A percentile compares a stretch with the other conserved stretches of the same genome.
Evolutionary conservation across 1,139 yeast genomes (phyloP).

Genomic region (Taiozyma sp.): DNA sequence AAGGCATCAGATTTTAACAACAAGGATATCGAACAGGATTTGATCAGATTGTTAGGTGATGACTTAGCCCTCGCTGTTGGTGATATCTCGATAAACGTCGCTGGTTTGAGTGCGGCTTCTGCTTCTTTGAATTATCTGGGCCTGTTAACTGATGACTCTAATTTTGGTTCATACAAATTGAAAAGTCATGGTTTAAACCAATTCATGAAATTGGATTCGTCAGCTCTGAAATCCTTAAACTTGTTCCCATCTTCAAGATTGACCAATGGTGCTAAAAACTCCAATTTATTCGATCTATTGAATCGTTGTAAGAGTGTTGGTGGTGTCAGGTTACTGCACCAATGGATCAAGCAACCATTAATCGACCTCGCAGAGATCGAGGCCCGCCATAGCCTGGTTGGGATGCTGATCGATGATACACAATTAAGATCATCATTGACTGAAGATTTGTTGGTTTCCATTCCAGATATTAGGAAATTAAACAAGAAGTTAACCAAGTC

Average conservation of each 20-base stretch:
- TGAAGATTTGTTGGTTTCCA: constrained; percentile 60
- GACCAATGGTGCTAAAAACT: constrained; percentile 40
- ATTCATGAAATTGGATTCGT: constrained; percentile 84
- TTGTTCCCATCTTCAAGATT: constrained; percentile 61
- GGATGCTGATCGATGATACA: constrained; percentile 64
- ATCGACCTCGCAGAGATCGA: constrained; percentile 56
- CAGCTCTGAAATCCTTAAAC: constrained; percentile 86
- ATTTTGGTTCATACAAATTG: constrained; percentile 50
- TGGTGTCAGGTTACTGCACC: constrained; percentile 81
- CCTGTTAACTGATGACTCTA: constrained; percentile 49
- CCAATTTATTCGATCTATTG: constrained; percentile 75
- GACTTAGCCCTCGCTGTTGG: constrained; percentile 58
- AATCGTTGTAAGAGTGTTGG: constrained; percentile 85
- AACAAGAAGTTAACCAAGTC: constrained; percentile 57
- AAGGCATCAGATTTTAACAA: constrained; percentile 52
- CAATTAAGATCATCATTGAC: constrained; percentile 61
- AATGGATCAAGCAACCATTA: constrained; percentile 95
- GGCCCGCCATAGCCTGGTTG: constrained; percentile 71
- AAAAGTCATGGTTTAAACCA: constrained; percentile 66
- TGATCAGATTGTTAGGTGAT: constrained; percentile 55
- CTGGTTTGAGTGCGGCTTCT: constrained; percentile 49
- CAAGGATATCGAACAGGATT: constrained; percentile 61
- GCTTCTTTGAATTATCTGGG: constrained; percentile 65
- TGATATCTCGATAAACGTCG: constrained; percentile 33
- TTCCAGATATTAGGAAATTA: constrained; percentile 80